phyloP scores from a whole-genome alignment of 2,329 filamentous ascomycete genomes.

The Cephalotrichum gorgonifer region DNA sequence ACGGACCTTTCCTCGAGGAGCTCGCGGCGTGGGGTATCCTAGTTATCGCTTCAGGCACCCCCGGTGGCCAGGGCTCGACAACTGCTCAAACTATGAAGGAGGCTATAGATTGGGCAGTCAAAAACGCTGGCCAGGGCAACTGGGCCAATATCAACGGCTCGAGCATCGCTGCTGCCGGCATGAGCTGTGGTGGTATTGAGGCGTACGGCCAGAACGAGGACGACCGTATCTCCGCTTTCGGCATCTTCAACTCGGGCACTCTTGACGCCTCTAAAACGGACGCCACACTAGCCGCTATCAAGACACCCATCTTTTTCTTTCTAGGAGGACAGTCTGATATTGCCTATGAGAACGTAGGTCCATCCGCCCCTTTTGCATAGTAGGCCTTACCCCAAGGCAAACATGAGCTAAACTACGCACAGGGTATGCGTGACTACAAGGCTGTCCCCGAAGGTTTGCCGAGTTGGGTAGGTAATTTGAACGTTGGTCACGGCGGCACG shows the following conservation, averaged over 20 bases:
- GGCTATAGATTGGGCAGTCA: slow-evolving; percentile 12
- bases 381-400: neutral
- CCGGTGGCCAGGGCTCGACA: slow-evolving; percentile 10
- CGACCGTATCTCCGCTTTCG: slow-evolving; percentile 12
- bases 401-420: neutral
- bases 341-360: slow-evolving; percentile 11
- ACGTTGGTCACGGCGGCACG: slow-evolving; percentile 12
- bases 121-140: slow-evolving; percentile 9
- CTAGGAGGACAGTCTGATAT: slow-evolving; percentile 11
- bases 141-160: slow-evolving; percentile 13
- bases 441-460: slow-evolving; percentile 9
- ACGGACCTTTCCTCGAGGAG: slow-evolving; percentile 12
- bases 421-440: slow-evolving; percentile 11
- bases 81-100: slow-evolving; percentile 15
- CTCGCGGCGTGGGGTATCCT: slow-evolving; percentile 16
- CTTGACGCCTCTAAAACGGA: slow-evolving; percentile 7
- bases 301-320: slow-evolving; percentile 11
- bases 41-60: slow-evolving; percentile 14
- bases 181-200: slow-evolving; percentile 19
- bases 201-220: slow-evolving; percentile 14
- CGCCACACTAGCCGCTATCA: slow-evolving; percentile 7
- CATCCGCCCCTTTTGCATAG: neutral
- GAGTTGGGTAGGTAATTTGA: slow-evolving; percentile 11
- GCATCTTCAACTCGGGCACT: slow-evolving; percentile 16
- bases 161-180: slow-evolving; percentile 16